A percentile compares a stretch with the other conserved stretches of the same genome.
Conservation (phyloP, 2,329 filamentous ascomycete genomes). For the Aureobasidium mangrovei region DNA sequence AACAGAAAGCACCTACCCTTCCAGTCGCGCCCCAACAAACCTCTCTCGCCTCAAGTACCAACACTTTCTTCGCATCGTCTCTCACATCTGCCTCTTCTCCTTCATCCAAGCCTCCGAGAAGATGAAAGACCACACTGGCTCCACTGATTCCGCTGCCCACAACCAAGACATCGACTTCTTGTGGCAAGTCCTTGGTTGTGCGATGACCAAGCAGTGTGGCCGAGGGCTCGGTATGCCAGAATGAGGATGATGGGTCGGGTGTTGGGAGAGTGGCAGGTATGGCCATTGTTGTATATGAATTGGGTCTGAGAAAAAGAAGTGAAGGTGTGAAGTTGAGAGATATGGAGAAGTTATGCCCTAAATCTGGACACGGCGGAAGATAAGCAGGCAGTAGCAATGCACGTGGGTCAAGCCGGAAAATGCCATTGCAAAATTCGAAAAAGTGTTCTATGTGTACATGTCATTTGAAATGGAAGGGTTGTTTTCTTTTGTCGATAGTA, state of each 20-base stretch:
- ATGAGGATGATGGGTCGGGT: constrained; percentile 53
- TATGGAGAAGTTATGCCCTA: too few species aligned
- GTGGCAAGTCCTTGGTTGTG: constrained; percentile 55
- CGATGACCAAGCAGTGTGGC: constrained; percentile 56
- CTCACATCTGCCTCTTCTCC: constrained; percentile 21
- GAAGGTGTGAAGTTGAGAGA: too few species aligned
- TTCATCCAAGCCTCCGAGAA: constrained; percentile 13
- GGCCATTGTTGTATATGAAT: not conserved
- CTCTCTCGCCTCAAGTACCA: constrained; percentile 70
- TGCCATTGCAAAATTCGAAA: too few species aligned
- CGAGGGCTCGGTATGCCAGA: constrained; percentile 66
- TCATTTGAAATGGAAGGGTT: too few species aligned
- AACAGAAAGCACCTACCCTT: constrained; percentile 45
- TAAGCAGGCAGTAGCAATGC: too few species aligned
- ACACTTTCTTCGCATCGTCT: constrained; percentile 42
- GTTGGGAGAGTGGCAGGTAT: constrained; percentile 43
- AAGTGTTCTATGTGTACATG: too few species aligned
- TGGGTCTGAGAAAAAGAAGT: too few species aligned
- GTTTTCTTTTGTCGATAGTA: too few species aligned
- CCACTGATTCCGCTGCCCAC: constrained; percentile 71
- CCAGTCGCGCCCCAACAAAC: constrained; percentile 78
- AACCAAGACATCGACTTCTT: constrained; percentile 57
- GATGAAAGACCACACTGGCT: constrained; percentile 58
- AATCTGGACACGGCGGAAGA: too few species aligned
- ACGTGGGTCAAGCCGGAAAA: too few species aligned